A percentile compares a stretch with the other conserved stretches of the same genome.
These are phyloP conservation scores for Taphrina communis DNA, from an alignment of 1,139 yeast genomes.

Conservation along the genomic window DNA sequence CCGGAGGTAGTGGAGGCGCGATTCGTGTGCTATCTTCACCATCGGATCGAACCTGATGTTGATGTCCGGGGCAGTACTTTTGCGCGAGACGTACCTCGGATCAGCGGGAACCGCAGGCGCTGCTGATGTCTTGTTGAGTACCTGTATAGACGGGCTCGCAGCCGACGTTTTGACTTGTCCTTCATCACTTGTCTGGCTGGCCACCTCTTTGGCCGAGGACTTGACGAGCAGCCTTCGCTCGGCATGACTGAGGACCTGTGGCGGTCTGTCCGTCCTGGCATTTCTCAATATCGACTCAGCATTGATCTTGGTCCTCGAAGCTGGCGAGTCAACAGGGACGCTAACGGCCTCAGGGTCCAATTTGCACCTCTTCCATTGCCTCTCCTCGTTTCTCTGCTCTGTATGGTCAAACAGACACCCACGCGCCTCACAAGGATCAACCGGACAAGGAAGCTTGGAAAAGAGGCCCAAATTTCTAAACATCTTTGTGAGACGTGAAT, in stretches of 20 bases:
- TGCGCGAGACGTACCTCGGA: slow-evolving; percentile 13
- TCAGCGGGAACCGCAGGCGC: slow-evolving; percentile 1
- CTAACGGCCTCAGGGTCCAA: neutral
- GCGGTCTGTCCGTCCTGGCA: neutral
- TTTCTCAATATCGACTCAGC: neutral
- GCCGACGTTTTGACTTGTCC: neutral
- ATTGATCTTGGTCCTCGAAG: neutral
- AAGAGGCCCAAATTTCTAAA: slow-evolving; percentile 19
- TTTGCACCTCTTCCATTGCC: slow-evolving; percentile 10
- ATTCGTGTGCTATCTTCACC: slow-evolving; percentile 25
- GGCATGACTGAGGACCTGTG: slow-evolving; percentile 2
- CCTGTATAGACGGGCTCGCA: neutral
- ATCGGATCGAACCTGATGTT: slow-evolving; percentile 18
- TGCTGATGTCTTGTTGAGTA: neutral
- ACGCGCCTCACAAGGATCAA: neutral
- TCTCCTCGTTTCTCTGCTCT: neutral
- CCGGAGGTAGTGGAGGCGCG: slow-evolving; percentile 20
- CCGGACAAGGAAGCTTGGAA: slow-evolving; percentile 10
- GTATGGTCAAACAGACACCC: slow-evolving; percentile 20
- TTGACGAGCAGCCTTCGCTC: slow-evolving; percentile 7
- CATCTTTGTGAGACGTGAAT: neutral
- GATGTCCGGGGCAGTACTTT: slow-evolving; percentile 3
- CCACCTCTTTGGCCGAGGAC: neutral
- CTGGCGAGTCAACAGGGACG: neutral
- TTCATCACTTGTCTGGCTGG: neutral